phyloP scores from a whole-genome alignment of 1,139 yeast genomes.

The Debaryomyces psychrophilus region DNA sequence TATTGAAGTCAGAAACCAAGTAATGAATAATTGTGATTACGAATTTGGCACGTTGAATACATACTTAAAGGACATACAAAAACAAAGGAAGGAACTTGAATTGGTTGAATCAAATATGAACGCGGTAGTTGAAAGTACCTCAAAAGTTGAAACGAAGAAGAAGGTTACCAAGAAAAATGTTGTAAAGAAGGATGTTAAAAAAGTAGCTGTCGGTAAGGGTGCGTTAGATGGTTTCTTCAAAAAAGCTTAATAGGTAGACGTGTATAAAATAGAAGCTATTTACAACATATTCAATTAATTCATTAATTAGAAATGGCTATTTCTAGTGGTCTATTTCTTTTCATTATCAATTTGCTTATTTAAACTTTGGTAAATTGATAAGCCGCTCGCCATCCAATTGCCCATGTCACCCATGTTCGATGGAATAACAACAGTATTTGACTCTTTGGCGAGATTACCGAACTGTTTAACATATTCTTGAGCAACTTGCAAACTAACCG shows the following conservation, averaged over 20 bases:
- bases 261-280: conserved; percentile 10
- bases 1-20: conserved; percentile 19
- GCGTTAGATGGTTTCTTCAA: conserved; percentile 67
- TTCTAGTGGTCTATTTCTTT: conserved; percentile 9
- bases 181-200: conserved; percentile 28
- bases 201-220: conserved; percentile 58
- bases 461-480: conserved; percentile 83
- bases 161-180: conserved; percentile 25
- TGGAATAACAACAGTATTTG: conserved; percentile 78
- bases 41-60: conserved; percentile 35
- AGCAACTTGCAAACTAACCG: conserved; percentile 78
- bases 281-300: conserved; percentile 4
- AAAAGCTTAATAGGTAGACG: conserved; percentile 23
- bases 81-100: conserved; percentile 30
- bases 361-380: conserved; percentile 69
- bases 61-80: conserved; percentile 32
- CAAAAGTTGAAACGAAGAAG: conserved; percentile 22
- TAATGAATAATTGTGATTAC: conserved; percentile 17
- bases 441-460: conserved; percentile 79
- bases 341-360: conserved; percentile 20
- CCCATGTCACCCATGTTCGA: conserved; percentile 77
- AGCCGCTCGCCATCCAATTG: conserved; percentile 73
- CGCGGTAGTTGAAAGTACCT: conserved; percentile 23
- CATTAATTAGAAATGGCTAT: conserved; percentile 5
- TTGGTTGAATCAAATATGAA: conserved; percentile 33